Evolutionary conservation across 1,284 basidiomycete genomes (phyloP).

Genomic region (Neonothopanus nambi): DNA sequence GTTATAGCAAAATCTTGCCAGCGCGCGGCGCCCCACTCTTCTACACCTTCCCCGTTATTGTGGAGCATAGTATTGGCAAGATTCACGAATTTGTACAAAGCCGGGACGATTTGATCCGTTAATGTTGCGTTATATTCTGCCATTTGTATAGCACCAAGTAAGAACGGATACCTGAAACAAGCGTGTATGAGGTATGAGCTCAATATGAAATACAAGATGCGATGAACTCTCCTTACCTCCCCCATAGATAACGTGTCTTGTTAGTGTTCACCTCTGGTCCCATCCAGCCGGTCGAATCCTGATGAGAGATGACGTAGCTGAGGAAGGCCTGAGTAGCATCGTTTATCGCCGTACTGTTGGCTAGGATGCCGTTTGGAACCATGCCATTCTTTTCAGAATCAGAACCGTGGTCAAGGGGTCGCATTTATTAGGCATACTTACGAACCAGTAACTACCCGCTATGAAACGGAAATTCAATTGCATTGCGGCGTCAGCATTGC

Average conservation of each 20-base stretch:
- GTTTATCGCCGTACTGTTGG: constrained; percentile 45
- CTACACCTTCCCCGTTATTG: constrained; percentile 47
- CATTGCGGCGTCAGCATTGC: too few species aligned
- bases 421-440: too few species aligned
- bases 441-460: constrained; percentile 65
- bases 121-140: constrained; percentile 46
- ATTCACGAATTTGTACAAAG: constrained; percentile 50
- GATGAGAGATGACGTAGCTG: constrained; percentile 52
- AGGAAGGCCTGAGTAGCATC: constrained; percentile 49
- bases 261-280: constrained; percentile 55
- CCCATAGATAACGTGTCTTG: constrained; percentile 56
- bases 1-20: constrained; percentile 59
- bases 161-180: constrained; percentile 46
- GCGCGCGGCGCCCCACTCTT: constrained; percentile 51
- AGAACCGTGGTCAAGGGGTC: constrained; percentile 15
- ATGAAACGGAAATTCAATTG: neutral
- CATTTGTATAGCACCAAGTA: constrained; percentile 57
- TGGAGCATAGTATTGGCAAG: constrained; percentile 57
- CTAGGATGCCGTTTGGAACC: too few species aligned
- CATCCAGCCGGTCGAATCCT: constrained; percentile 56
- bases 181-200: neutral
- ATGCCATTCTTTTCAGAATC: constrained; percentile 44
- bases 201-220: neutral
- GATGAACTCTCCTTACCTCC: constrained; percentile 38
- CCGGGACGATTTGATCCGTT: constrained; percentile 43